Evolutionary conservation across 2,329 filamentous ascomycete species (phyloP), one percentile per base, ranked within the genome.

Genomic region (Claviceps quebecensis): DNA sequence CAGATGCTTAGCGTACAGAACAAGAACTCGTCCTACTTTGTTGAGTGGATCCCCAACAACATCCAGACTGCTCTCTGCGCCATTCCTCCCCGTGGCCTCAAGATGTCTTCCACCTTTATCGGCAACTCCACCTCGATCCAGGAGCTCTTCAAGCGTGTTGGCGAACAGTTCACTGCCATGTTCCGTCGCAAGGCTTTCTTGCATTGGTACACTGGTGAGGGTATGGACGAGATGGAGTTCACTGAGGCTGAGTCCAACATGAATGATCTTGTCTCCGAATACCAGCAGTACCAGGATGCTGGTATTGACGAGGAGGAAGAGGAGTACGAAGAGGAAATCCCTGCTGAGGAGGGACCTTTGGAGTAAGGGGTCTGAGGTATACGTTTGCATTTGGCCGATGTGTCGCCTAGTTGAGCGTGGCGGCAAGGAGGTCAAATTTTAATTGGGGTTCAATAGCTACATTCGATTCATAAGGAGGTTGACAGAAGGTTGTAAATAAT

Each of bases 181-280:
- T 98, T 97, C 86, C 83, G 91, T 76, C 89, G 91, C 76, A 98
- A 97, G 87, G 93, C 93, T 83, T 98, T 97, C 88, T 87, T 98
- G 82, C 93, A 97, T 80, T 98, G 93, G 93, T 98, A 97, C 77
- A 98, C 93, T 82, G 89, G 90, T 69, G 93, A 98, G 82, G 93
- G 93, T 78, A 97, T 98, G 93, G 93, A 98, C 75, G 93, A 97
- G 85, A 97, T 97, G 93, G 93, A 98, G 79, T 98, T 98, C 80
- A 97, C 93, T 69, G 93, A 97, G 82, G 93, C 93, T 63, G 93
- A 97, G 83, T 95, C 87, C 76, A 98, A 98, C 81, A 97, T 98
- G 91, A 97, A 97, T 80, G 93, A 98, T 73, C 78, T 98, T 69
- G 90, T 97, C 65, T 95, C 89, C 57, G 93, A 98, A 74, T 97